Conservation (phyloP, 2,329 filamentous ascomycete genomes). For the Pseudopyricularia cyperi region DNA sequence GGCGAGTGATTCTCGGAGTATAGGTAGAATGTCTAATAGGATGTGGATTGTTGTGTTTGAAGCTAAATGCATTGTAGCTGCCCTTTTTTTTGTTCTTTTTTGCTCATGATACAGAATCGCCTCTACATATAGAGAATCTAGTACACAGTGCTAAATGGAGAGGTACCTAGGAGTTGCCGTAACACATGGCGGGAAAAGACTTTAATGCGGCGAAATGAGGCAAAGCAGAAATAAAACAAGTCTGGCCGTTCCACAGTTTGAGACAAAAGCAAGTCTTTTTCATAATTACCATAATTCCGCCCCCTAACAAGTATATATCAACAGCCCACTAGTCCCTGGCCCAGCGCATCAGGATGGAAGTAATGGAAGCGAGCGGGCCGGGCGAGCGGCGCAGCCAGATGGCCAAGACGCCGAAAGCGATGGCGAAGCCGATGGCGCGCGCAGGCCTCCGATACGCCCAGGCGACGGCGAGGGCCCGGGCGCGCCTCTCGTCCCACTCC, state of each 20-base stretch:
- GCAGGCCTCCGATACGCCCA: conserved; percentile 56
- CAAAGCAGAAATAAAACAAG: neutral
- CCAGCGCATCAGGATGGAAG: conserved; percentile 10
- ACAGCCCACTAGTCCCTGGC: neutral
- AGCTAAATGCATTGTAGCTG: neutral
- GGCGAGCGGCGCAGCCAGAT: conserved; percentile 48
- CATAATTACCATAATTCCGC: too few species aligned
- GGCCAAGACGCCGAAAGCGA: conserved; percentile 55
- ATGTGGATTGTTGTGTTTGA: neutral
- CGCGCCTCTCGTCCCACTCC: conserved; percentile 45
- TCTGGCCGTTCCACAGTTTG: neutral
- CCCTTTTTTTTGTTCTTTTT: neutral
- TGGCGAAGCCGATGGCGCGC: conserved; percentile 46
- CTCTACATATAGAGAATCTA: too few species aligned
- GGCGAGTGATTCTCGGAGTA: conserved; percentile 13
- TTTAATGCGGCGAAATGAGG: too few species aligned
- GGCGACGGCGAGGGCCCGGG: conserved; percentile 25
- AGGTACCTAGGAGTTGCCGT: too few species aligned
- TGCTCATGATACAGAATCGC: neutral
- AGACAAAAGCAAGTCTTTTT: neutral
- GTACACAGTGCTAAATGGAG: too few species aligned
- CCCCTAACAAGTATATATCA: neutral
- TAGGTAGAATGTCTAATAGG: neutral
- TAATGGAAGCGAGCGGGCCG: conserved; percentile 13
- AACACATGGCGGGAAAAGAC: too few species aligned